Evolutionary conservation across 1,139 yeast species (phyloP), one percentile per base, ranked within the genome.

Genomic region (Debaryomyces robertsiae): DNA sequence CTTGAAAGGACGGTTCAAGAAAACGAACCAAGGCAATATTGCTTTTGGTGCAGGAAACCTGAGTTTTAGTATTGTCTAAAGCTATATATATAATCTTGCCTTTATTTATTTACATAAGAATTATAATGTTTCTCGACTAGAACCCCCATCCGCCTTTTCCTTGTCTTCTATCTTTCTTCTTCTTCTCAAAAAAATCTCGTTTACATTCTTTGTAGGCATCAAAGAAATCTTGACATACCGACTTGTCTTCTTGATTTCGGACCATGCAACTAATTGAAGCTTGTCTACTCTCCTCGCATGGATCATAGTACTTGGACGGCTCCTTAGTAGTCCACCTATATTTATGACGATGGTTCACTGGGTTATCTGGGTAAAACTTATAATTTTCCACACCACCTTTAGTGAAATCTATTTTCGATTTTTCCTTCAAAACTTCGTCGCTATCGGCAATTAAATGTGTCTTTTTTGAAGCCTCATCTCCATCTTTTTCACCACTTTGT

Each of bases 121-220:
- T 14, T 33, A 18, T 23, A 16, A 27, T 13, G 27, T 19, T 19
- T 19, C 22, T 5, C 22, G 7, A 5, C 22, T 72, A 72, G 47
- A 61, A 58, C 3, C 76, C 77, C 78, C 78, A 73, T 6, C 78
- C 78, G 27, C 69, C 67, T 46, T 58, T 63, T 0, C 79, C 77
- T 32, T 64, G 63, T 19, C 52, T 49, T 45, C 59, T 62, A 46
- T 73, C 77, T 41, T 61, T 54, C 45, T 57, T 67, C 50, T 58
- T 67, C 50, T 71, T 69, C 17, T 60, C 61, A 50, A 71, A 73
- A 83, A 96, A 91, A 54, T 85, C 95, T 57, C 82, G 82, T 55
- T 85, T 83, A 63, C 98, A 93, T 57, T 93, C 98, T 47, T 90
- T 75, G 58, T 91, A 93, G 0, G 97, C 96, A 52, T 84, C 90